Evolutionary conservation across 768 basidiomycete species (phyloP), one percentile per base, ranked within the genome.

Genomic region (Tubosaeta sp.): DNA sequence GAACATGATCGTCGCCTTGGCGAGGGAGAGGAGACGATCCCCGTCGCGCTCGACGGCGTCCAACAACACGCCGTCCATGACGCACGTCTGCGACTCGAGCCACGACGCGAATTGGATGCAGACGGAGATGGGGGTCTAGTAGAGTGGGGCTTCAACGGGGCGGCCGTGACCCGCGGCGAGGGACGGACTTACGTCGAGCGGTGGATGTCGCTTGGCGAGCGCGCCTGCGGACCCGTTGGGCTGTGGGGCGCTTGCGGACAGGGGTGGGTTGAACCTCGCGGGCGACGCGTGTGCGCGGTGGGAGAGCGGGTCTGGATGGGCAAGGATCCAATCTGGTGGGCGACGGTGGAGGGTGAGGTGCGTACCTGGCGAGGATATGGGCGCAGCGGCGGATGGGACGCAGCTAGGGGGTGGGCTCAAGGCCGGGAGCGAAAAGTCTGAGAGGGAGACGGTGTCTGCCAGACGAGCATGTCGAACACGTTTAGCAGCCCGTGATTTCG

Each of bases 11-110:
- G 50, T 44, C 44, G 53, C 53, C 7, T 22, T 53, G 11, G 61
- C 66, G 25, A 65, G 13, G 25, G 47, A 43, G 25, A 68, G 52
- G 17, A 66, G 46, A 9, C 31, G 32, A 1, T 31, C 22, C 0
- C 58, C 64, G 10, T 65, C 64, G 0, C 64, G 64, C 35, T 65
- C 64, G 47, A 68, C n/a, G 9, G 66, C 60, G 5, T 37, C 27
- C 6, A 45, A 6, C 2, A 65, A 35, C 17, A 10, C 13, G 0
- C 37, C 54, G 11, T 34, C 45, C 0, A 47, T 26, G 43, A 54
- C 51, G 43, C n/a, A 54, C 0, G 0, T 50, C 5, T 62, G 54
- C 5, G 7, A 50, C 29, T 62, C 60, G 1, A 65, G 16, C 57
- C 62, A 65, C 31, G 50, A 43, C 0, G 55, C 60, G 37, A 62